Conservation (phyloP, 78 protist genomes). For the Guillardia theta region DNA sequence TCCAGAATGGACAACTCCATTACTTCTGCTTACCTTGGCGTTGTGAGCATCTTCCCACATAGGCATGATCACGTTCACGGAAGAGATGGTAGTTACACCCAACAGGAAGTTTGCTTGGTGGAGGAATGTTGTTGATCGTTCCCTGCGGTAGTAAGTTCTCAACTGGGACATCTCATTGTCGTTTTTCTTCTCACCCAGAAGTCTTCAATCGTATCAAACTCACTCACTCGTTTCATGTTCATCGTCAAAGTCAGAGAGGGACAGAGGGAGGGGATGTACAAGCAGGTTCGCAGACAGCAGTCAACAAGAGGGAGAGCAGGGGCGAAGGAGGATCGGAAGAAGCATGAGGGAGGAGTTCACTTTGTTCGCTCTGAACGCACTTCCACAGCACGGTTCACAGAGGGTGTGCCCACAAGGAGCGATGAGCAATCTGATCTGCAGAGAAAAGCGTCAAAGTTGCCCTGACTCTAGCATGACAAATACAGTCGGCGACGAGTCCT, state of each 20-base stretch:
- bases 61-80: neutral
- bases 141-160: neutral
- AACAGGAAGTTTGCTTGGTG: neutral
- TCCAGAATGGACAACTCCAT: neutral
- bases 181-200: neutral
- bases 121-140: neutral
- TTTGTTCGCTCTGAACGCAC: neutral
- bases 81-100: slow-evolving; percentile 23
- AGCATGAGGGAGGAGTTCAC: neutral
- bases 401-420: too few relatives aligned
- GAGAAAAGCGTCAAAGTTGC: too few relatives aligned
- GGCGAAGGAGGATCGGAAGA: neutral
- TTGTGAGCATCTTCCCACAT: slow-evolving; percentile 21
- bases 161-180: too few relatives aligned
- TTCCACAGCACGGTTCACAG: too few relatives aligned
- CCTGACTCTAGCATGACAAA: too few relatives aligned
- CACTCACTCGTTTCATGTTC: neutral
- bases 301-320: too few relatives aligned
- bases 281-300: too few relatives aligned
- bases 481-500: too few relatives aligned
- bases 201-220: neutral
- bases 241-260: neutral
- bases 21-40: neutral
- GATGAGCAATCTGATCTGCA: too few relatives aligned
- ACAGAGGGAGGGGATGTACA: too few relatives aligned